Percentiles rank a stretch among this genome's conserved stretches.
These are phyloP conservation scores for Lipomyces yamanashiensis DNA, from an alignment of 805 yeast genomes.

Conservation along the genomic window DNA sequence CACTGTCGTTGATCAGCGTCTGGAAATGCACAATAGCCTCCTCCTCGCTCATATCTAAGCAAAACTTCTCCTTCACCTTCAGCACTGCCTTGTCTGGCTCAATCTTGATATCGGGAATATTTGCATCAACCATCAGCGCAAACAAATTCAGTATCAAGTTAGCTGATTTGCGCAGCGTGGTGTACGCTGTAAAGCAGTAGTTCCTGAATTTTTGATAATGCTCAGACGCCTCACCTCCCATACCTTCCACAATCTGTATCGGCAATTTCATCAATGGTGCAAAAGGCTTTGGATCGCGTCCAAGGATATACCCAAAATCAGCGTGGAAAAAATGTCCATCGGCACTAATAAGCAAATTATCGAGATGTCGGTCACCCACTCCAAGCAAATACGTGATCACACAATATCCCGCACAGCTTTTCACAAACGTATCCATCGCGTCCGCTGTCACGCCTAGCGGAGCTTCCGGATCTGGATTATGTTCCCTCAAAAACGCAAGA, in stretches of 20 bases:
- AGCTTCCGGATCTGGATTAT: constrained; percentile 58
- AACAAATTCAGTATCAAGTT: constrained; percentile 87
- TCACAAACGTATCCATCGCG: constrained; percentile 91
- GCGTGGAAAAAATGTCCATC: constrained; percentile 96
- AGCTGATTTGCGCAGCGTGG: constrained; percentile 85
- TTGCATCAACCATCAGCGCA: constrained; percentile 91
- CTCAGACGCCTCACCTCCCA: constrained; percentile 90
- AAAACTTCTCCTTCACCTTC: constrained; percentile 88
- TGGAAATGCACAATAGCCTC: constrained; percentile 96
- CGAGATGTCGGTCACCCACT: constrained; percentile 96
- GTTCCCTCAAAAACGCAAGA: constrained; percentile 66
- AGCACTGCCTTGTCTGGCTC: constrained; percentile 87
- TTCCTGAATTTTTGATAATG: constrained; percentile 86
- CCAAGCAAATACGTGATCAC: constrained; percentile 93
- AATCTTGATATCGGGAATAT: constrained; percentile 83
- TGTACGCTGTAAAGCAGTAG: constrained; percentile 92
- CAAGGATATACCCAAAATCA: constrained; percentile 94
- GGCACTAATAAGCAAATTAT: constrained; percentile 78
- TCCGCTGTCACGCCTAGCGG: constrained; percentile 55
- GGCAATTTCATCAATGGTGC: constrained; percentile 98
- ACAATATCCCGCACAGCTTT: constrained; percentile 94
- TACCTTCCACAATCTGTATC: constrained; percentile 94
- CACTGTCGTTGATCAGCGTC: constrained; percentile 89
- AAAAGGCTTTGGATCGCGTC: constrained; percentile 97
- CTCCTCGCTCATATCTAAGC: constrained; percentile 90